phyloP scores from a whole-genome alignment of 2,329 filamentous ascomycete genomes.

The Periconia sp. region DNA sequence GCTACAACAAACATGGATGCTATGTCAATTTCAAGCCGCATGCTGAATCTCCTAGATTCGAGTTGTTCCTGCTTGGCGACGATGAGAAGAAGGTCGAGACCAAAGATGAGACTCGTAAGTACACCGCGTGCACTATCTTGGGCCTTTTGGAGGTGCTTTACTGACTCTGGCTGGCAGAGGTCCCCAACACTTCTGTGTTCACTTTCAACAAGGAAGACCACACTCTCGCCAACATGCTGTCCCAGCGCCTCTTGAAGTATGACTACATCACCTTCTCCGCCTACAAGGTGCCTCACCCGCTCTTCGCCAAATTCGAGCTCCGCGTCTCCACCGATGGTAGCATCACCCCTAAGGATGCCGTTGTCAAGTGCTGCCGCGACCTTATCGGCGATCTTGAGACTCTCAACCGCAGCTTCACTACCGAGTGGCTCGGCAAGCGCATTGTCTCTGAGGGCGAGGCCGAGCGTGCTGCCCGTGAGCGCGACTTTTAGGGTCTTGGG shows the following conservation, averaged over 20 bases:
- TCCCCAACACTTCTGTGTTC: slow-evolving; percentile 94
- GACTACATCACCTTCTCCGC: slow-evolving; percentile 85
- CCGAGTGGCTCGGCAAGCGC: slow-evolving; percentile 60
- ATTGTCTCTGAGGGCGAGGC: slow-evolving; percentile 40
- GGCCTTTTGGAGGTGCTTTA: background rate
- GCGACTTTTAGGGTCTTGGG: slow-evolving; percentile 20
- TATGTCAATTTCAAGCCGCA: slow-evolving; percentile 18
- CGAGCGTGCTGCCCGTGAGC: slow-evolving; percentile 33
- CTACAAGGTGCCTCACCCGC: slow-evolving; percentile 68
- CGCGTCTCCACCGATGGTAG: slow-evolving; percentile 90
- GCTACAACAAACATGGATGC: slow-evolving; percentile 4
- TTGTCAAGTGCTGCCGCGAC: slow-evolving; percentile 78
- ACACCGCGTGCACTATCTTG: background rate
- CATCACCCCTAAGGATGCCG: slow-evolving; percentile 84
- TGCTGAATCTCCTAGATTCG: slow-evolving; percentile 65
- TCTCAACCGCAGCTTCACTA: slow-evolving; percentile 84
- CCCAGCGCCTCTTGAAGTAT: slow-evolving; percentile 81
- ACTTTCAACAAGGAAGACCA: slow-evolving; percentile 96
- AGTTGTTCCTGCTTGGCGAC: slow-evolving; percentile 83
- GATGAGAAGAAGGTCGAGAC: slow-evolving; percentile 94
- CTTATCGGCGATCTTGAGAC: slow-evolving; percentile 79
- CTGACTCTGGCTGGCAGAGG: slow-evolving; percentile 57
- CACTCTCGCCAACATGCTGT: slow-evolving; percentile 87
- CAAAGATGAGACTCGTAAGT: slow-evolving; percentile 83
- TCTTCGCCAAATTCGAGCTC: slow-evolving; percentile 61